These are phyloP conservation scores for Coccomyxa sp. DNA, from an alignment of 139 green algal species.

Conservation along the genomic window DNA sequence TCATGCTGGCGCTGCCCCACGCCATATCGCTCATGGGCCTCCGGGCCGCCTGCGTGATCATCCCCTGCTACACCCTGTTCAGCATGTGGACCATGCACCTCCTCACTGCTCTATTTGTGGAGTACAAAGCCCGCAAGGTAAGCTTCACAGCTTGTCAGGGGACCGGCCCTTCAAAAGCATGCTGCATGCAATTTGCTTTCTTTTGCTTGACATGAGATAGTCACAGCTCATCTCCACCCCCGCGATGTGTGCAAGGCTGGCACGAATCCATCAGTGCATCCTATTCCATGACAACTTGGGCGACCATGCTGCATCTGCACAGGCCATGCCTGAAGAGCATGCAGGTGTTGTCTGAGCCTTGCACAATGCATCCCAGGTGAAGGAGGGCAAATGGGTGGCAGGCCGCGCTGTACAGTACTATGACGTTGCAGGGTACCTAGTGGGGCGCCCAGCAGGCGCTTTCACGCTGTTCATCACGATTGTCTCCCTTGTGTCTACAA, in stretches of 20 bases:
- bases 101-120: constrained; percentile 2
- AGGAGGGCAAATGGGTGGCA: no score
- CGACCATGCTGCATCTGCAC: no score
- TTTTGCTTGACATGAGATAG: no score
- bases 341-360: no score
- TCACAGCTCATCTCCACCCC: no score
- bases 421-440: neutral
- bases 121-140: constrained; percentile 13
- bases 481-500: constrained; percentile 16
- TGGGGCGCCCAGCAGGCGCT: neutral
- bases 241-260: no score
- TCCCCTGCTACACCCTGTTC: constrained; percentile 6
- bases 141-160: no score
- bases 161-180: constrained; percentile 7
- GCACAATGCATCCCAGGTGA: no score
- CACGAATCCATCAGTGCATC: no score
- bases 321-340: no score
- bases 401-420: constrained; percentile 11
- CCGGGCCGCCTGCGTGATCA: neutral
- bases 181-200: no score
- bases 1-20: constrained; percentile 2
- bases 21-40: constrained; percentile 7
- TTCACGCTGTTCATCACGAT: constrained; percentile 21
- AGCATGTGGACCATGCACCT: constrained; percentile 19
- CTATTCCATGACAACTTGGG: no score